A percentile compares a stretch with the other conserved stretches of the same genome.
phyloP scores from a whole-genome alignment of 1,139 yeast species.

The Hyphopichia fennica region DNA sequence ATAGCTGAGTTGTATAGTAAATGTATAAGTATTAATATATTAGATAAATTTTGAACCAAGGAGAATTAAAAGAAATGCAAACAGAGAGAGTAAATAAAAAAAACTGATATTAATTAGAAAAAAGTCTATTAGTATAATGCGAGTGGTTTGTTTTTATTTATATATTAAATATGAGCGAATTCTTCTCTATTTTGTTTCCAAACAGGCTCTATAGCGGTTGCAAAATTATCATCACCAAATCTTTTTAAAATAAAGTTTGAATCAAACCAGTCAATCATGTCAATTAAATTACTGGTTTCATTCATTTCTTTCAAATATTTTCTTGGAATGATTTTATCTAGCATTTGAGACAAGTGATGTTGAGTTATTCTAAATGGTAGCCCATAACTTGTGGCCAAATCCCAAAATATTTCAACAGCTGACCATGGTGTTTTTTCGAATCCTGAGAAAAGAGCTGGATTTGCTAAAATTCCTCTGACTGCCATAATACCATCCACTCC shows the following conservation, averaged over 20 bases:
- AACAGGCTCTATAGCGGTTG: constrained; percentile 54
- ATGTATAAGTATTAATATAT: not conserved
- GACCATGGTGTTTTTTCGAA: constrained; percentile 80
- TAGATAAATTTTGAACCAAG: not conserved
- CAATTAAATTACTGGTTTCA: constrained; percentile 54
- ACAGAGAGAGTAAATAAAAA: not conserved
- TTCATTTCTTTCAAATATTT: constrained; percentile 63
- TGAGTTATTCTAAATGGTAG: constrained; percentile 80
- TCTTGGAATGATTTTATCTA: constrained; percentile 60
- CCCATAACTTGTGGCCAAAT: constrained; percentile 75
- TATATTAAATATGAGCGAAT: constrained; percentile 25
- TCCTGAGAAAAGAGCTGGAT: constrained; percentile 88
- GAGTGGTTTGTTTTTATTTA: no score
- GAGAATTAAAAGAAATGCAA: not conserved
- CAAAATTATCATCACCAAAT: constrained; percentile 69
- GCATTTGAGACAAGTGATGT: constrained; percentile 88
- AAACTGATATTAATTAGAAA: constrained; percentile 3
- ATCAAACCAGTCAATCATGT: constrained; percentile 84
- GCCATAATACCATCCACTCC: constrained; percentile 95
- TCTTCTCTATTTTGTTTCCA: constrained; percentile 40
- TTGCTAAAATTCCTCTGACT: constrained; percentile 80
- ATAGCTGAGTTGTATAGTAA: not conserved
- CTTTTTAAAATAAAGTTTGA: constrained; percentile 62
- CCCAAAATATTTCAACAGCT: constrained; percentile 82
- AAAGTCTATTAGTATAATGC: not conserved